These are phyloP conservation scores for Fusarium irregulare DNA, from an alignment of 2,329 filamentous ascomycete species.

Conservation along the genomic window DNA sequence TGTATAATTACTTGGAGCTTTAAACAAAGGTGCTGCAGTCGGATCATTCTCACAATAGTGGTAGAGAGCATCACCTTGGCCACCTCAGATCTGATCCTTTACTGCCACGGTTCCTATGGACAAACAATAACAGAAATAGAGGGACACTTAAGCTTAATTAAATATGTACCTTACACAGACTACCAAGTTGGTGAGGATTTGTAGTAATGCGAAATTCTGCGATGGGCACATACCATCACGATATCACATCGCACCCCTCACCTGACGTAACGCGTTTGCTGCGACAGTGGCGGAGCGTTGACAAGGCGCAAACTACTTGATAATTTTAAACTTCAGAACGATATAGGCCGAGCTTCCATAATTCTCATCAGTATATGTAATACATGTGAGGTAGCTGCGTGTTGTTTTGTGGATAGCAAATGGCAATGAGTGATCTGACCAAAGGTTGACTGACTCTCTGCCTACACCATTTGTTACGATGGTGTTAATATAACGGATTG, in stretches of 20 bases:
- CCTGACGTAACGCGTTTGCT: constrained; percentile 32
- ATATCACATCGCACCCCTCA: constrained; percentile 35
- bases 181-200: neutral
- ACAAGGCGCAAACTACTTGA: neutral
- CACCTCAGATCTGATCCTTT: neutral
- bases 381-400: neutral
- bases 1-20: neutral
- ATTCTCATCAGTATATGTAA: too few species aligned
- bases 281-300: neutral
- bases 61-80: neutral
- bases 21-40: neutral
- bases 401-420: neutral
- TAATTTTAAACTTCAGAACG: neutral
- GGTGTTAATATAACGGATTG: neutral
- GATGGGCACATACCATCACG: constrained; percentile 1
- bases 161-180: neutral
- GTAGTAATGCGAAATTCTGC: neutral
- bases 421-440: neutral
- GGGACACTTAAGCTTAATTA: neutral
- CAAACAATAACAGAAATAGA: neutral
- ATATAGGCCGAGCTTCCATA: neutral
- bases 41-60: neutral
- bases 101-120: neutral
- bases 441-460: neutral
- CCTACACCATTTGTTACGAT: neutral